Conservation (phyloP, 345 rosid genomes). For the Populus davidiana region DNA sequence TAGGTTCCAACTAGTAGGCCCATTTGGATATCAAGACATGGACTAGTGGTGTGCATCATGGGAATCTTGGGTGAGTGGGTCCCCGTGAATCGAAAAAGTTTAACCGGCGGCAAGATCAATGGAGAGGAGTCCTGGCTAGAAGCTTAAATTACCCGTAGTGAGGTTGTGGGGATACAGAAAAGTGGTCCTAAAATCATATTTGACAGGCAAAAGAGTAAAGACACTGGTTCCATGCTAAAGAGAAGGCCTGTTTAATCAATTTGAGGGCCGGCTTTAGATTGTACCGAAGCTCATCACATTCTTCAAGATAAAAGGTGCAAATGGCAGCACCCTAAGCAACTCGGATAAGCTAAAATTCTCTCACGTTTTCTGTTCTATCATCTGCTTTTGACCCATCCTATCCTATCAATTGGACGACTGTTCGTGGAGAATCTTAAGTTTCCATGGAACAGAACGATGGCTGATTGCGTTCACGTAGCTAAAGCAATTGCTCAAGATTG, state of each 20-base stretch:
- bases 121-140: neutral
- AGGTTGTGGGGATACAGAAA: neutral
- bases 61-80: neutral
- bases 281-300: neutral
- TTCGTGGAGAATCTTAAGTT: neutral
- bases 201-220: neutral
- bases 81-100: neutral
- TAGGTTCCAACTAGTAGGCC: neutral
- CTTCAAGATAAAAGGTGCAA: neutral
- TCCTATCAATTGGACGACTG: neutral
- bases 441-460: neutral
- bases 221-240: slow-evolving; percentile 1
- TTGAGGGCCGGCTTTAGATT: neutral
- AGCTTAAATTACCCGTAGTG: neutral
- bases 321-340: neutral
- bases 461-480: neutral
- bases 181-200: slow-evolving; percentile 1
- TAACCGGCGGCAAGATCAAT: neutral
- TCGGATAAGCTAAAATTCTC: neutral
- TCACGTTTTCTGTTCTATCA: neutral
- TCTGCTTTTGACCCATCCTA: neutral
- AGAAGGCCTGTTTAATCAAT: neutral
- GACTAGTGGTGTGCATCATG: neutral
- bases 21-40: neutral
- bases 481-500: neutral